Evolutionary conservation across 805 yeast genomes (phyloP).

Genomic region (Candida ortonii): DNA sequence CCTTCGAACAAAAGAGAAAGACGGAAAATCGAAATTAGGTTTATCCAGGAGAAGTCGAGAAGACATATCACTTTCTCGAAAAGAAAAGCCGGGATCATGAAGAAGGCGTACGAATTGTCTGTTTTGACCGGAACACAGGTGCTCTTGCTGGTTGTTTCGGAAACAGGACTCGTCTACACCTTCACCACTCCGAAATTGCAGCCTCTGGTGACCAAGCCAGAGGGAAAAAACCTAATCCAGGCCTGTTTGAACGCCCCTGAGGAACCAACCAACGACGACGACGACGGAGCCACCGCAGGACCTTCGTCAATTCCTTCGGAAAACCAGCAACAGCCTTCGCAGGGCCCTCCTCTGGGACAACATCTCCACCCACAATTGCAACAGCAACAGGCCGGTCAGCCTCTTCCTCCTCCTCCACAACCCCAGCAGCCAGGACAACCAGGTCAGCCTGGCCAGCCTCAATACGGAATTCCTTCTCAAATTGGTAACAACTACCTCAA

Average conservation of each 20-base stretch:
- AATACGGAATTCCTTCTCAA: slow-evolving; percentile 26
- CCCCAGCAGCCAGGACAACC: slow-evolving; percentile 22
- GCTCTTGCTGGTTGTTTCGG: slow-evolving; percentile 87
- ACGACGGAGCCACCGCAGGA: slow-evolving; percentile 34
- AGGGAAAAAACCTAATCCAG: slow-evolving; percentile 94
- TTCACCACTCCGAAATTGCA: slow-evolving; percentile 99
- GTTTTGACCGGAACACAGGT: slow-evolving; percentile 98
- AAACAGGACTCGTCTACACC: slow-evolving; percentile 97
- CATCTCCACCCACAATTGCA: slow-evolving; percentile 35
- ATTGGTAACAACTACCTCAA: slow-evolving; percentile 27
- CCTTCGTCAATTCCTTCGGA: slow-evolving; percentile 13
- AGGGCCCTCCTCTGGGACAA: slow-evolving; percentile 22
- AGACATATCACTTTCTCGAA: slow-evolving; percentile 97
- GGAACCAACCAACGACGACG: slow-evolving; percentile 62
- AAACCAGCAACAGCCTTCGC: slow-evolving; percentile 22
- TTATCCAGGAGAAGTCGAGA: slow-evolving; percentile 95
- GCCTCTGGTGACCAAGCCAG: slow-evolving; percentile 95
- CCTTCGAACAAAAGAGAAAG: slow-evolving; percentile 54
- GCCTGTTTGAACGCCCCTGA: slow-evolving; percentile 98
- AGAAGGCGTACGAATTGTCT: slow-evolving; percentile 96
- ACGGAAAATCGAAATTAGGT: slow-evolving; percentile 93
- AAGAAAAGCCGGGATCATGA: slow-evolving; percentile 98
- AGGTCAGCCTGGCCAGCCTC: slow-evolving; percentile 24
- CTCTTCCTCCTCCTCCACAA: slow-evolving; percentile 28
- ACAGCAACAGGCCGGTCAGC: slow-evolving; percentile 34